phyloP scores from a whole-genome alignment of 176 grass and related monocot species.

The Oryza australiensis region DNA sequence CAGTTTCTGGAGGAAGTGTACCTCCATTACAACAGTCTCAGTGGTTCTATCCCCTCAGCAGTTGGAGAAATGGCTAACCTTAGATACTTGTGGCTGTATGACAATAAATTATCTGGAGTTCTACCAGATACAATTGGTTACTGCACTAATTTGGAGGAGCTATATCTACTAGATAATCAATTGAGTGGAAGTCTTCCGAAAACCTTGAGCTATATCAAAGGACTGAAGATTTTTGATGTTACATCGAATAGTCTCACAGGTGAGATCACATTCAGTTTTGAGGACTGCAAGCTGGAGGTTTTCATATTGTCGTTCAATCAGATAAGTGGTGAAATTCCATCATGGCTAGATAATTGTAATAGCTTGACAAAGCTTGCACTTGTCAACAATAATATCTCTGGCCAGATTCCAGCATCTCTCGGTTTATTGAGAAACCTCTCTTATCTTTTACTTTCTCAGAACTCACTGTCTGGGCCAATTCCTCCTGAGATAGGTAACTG shows the following conservation, averaged over 20 bases:
- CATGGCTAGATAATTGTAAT: conserved; percentile 52
- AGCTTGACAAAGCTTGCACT: conserved; percentile 34
- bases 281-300: conserved; percentile 46
- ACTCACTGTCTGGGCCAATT: conserved; percentile 68
- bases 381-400: conserved; percentile 51
- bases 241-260: conserved; percentile 50
- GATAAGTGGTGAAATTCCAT: conserved; percentile 53
- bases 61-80: conserved; percentile 48
- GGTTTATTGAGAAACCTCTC: conserved; percentile 56
- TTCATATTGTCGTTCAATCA: conserved; percentile 57
- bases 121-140: conserved; percentile 63
- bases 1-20: conserved; percentile 42
- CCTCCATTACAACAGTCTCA: conserved; percentile 54
- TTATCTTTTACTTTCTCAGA: conserved; percentile 50
- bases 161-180: conserved; percentile 58
- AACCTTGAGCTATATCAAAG: conserved; percentile 44
- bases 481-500: conserved; percentile 64
- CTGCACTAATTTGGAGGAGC: conserved; percentile 55
- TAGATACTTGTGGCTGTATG: conserved; percentile 36
- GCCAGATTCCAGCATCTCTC: conserved; percentile 50
- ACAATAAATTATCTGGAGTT: conserved; percentile 56
- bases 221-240: conserved; percentile 44
- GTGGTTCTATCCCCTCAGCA: conserved; percentile 47
- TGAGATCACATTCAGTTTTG: conserved; percentile 51
- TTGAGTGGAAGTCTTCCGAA: conserved; percentile 54